Conservation (phyloP, 2,329 filamentous ascomycete genomes). For the Claviceps quebecensis region DNA sequence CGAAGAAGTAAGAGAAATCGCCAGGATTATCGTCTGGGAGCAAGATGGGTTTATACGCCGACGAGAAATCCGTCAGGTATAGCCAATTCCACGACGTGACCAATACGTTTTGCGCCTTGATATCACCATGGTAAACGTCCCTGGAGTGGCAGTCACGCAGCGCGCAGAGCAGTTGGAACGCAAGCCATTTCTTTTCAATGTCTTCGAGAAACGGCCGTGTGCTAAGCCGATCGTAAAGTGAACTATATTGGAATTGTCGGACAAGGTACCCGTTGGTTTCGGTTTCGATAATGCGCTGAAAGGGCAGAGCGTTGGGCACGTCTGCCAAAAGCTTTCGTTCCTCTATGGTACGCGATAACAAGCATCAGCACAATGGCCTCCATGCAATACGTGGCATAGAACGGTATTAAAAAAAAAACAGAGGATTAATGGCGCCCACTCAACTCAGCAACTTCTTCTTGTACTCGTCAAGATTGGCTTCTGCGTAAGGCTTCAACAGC, state of each 20-base stretch:
- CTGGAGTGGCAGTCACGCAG: conserved; percentile 81
- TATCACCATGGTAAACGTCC: conserved; percentile 90
- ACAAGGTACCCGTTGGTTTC: conserved; percentile 85
- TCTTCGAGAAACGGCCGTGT: conserved; percentile 93
- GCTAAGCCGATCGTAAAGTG: conserved; percentile 90
- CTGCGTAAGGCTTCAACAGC: conserved; percentile 79
- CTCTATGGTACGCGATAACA: conserved; percentile 45
- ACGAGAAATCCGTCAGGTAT: conserved; percentile 94
- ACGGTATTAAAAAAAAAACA: too few species aligned
- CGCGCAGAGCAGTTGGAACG: conserved; percentile 86
- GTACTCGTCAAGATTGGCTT: conserved; percentile 68
- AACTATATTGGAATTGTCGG: conserved; percentile 90
- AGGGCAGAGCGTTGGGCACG: conserved; percentile 80
- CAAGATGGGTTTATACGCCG: conserved; percentile 85
- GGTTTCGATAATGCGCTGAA: conserved; percentile 84
- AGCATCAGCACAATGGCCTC: too few species aligned
- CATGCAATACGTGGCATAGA: too few species aligned
- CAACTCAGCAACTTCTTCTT: conserved; percentile 50
- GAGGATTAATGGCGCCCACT: too few species aligned
- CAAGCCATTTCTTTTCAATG: conserved; percentile 97
- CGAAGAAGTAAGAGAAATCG: conserved; percentile 96
- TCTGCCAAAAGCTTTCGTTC: conserved; percentile 68
- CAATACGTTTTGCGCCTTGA: conserved; percentile 93
- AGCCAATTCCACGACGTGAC: conserved; percentile 99
- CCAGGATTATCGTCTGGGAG: conserved; percentile 93